Base-by-base conservation (phyloP, 768 basidiomycete species). In the Mycena albidolilacea region DNA sequence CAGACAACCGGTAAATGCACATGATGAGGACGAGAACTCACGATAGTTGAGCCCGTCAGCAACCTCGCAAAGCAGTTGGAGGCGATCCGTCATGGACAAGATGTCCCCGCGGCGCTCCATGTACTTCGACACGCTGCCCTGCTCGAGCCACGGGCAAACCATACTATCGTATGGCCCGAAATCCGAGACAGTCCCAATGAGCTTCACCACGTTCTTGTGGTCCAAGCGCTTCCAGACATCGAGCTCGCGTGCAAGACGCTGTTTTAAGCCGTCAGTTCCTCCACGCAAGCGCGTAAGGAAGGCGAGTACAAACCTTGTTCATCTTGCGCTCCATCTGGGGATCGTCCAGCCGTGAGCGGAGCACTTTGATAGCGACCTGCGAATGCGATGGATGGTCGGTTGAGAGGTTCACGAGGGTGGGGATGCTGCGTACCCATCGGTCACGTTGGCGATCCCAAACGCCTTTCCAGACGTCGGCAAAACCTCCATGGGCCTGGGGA, bases 391-490 rank as follows among this genome's bases (percentile, higher is more conserved):
- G 7, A 17, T 37, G 5, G 23, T n/a, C 1, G 17, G 54, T 52
- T 76, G 69, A 41, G n/a, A 50, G 46, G 48, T 17, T 46, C 17
- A 46, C 44, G n/a, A n/a, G 48, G 48, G 15, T n/a, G 35, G 12
- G n/a, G 14, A 43, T 30, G 69, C 64, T 12, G 59, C 46, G 62
- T 54, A 73, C 73, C 76, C 57, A 72, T 60, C 73, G 52, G 52
- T 75, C 70, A 55, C n/a, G n/a, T n/a, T n/a, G n/a, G n/a, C n/a
- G n/a, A n/a, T 80, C 77, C 84, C 83, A 85, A 7, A 78, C 75
- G 2, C 83, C 84, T 63, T 78, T 82, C 83, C 83, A 87, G 19
- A 87, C 81, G 75, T 87, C 86, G 15, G 84, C 82, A 74, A 85
- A 87, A 12, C 85, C 86, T 9, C 86, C 86, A 71, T 83, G 83